Evolutionary conservation across 768 basidiomycete species (phyloP), one percentile per base, ranked within the genome.

Genomic region (Pleurotus sapidus): DNA sequence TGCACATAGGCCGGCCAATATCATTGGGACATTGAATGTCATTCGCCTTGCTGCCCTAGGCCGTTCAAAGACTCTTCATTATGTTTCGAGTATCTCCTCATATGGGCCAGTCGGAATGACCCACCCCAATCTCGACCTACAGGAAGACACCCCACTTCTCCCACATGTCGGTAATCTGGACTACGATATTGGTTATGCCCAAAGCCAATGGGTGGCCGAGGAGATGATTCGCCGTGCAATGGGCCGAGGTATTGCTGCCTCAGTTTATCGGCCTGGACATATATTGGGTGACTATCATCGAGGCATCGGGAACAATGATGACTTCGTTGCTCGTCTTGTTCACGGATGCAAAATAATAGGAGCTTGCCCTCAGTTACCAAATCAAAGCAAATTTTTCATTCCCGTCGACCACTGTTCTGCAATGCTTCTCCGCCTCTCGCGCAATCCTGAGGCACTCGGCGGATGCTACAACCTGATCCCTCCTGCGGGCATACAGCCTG

Each of bases 161-260:
- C 43, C 46, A 3, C 49, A 57, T 42, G n/a, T 57, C 14, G n/a
- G 37, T 4, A 38, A 47, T 17, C 38, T 57, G 23, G 46, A 20
- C 11, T 39, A 48, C 14, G 46, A 57, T 17, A 47, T 39, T 5
- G 56, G 56, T 7, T 57, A 57, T 38, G 23, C 46, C 11, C 56
- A 57, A 40, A 57, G 56, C 24, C 56, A 57, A 38, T 57, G 56
- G 56, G 56, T 57, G 4, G 56, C 56, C 5, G 56, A 57, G 17
- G 48, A 47, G 46, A 48, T 57, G 56, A 30, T 57, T n/a, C 56
- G 48, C 1, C 20, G 25, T 15, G 37, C 48, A 18, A 57, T 57
- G 20, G 34, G n/a, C 8, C 27, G 48, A 11, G 56, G 56, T 5
- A 20, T 57, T 30, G 25, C 12, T n/a, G 48, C 38, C 12, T 47